Conservation (phyloP, 2,329 filamentous ascomycete genomes). For the Claviceps sorghi region DNA sequence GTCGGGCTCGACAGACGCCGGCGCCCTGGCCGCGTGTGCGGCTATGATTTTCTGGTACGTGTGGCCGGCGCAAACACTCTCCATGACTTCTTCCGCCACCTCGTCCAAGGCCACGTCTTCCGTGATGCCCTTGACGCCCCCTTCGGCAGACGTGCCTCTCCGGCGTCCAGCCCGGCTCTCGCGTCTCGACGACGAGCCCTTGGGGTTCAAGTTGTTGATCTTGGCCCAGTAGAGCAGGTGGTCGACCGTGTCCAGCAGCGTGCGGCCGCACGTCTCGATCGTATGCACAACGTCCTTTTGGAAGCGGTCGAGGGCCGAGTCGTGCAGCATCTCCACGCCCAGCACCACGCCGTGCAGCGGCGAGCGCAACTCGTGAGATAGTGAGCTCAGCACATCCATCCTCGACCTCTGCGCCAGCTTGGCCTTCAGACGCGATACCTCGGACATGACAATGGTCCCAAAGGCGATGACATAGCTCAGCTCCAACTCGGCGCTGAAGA, state of each 20-base stretch:
- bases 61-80: constrained; percentile 32
- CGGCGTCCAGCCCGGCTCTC: not conserved
- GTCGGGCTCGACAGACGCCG: not conserved
- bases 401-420: constrained; percentile 31
- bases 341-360: constrained; percentile 46
- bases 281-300: constrained; percentile 33
- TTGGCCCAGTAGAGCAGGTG: constrained; percentile 41
- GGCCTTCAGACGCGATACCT: constrained; percentile 32
- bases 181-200: constrained; percentile 2
- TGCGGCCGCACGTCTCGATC: constrained; percentile 35
- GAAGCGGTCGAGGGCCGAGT: constrained; percentile 31
- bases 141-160: constrained; percentile 3
- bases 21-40: constrained; percentile 4
- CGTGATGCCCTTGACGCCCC: constrained; percentile 8
- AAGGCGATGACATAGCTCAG: constrained; percentile 37
- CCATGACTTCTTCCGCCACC: constrained; percentile 31
- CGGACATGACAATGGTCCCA: constrained; percentile 39
- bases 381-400: constrained; percentile 42
- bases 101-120: constrained; percentile 21
- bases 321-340: constrained; percentile 36
- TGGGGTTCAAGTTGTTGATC: constrained; percentile 26
- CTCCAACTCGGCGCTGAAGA: constrained; percentile 31
- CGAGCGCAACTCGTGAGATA: constrained; percentile 47
- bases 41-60: constrained; percentile 20
- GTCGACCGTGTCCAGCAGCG: constrained; percentile 39